Conservation (phyloP, 1,139 yeast genomes). For the Candida labiduridarum region DNA sequence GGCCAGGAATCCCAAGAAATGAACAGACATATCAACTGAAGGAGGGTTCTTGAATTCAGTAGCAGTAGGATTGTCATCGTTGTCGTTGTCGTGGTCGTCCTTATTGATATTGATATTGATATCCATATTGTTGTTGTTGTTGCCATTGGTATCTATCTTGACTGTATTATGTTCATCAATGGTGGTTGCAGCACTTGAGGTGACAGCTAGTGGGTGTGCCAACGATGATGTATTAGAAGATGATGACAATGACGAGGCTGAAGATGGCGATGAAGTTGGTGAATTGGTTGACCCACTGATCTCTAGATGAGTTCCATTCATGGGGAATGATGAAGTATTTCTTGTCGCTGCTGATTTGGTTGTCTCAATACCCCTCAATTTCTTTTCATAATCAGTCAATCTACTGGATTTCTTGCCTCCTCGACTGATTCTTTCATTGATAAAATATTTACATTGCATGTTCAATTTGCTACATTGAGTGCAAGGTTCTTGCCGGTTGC, state of each 20-base stretch:
- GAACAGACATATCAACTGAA: constrained; percentile 3
- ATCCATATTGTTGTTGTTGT: neutral
- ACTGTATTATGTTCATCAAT: constrained; percentile 1
- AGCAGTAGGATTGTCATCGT: neutral
- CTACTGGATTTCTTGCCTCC: constrained; percentile 42
- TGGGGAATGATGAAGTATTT: neutral
- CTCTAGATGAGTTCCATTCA: neutral
- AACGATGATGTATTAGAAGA: no score
- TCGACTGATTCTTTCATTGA: constrained; percentile 55
- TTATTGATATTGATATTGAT: neutral
- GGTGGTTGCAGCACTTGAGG: constrained; percentile 6
- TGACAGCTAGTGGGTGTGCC: neutral
- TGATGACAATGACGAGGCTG: no score
- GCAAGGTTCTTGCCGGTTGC: constrained; percentile 56
- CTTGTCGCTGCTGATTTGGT: neutral
- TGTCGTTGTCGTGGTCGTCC: neutral
- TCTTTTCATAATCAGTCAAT: constrained; percentile 15
- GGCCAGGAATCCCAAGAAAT: neutral
- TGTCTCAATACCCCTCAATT: constrained; percentile 11
- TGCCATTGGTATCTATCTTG: neutral
- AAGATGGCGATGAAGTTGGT: constrained; percentile 1
- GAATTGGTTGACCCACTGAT: neutral
- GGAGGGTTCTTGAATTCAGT: constrained; percentile 6
- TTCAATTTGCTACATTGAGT: constrained; percentile 49
- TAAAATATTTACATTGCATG: constrained; percentile 54